Evolutionary conservation across 306 rosid species (phyloP).

Genomic region (Amphicarpaea edgeworthii): DNA sequence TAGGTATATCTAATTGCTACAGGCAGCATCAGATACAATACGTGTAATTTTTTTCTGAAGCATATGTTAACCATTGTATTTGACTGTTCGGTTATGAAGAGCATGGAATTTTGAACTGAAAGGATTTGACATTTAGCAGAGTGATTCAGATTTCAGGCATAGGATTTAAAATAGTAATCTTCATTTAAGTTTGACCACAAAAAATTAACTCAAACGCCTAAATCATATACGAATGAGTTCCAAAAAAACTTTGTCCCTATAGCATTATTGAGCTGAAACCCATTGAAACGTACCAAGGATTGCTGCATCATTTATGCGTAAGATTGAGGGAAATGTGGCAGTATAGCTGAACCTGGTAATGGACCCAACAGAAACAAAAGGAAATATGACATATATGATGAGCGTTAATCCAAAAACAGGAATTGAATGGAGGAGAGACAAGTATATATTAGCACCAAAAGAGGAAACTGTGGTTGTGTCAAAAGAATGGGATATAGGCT

Average conservation of each 20-base stretch:
- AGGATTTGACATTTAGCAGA: neutral
- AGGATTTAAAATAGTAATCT: constrained; percentile 17
- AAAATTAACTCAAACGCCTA: neutral
- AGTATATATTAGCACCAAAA: constrained; percentile 1
- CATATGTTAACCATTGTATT: neutral
- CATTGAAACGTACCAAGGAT: neutral
- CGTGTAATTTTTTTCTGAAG: neutral
- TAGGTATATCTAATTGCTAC: neutral
- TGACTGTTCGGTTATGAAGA: neutral
- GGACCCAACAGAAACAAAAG: neutral
- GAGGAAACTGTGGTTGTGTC: neutral
- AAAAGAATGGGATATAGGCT: constrained; percentile 19
- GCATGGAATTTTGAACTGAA: constrained; percentile 21
- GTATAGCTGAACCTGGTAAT: neutral
- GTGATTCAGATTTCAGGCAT: neutral
- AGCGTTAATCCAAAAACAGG: neutral
- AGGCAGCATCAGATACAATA: neutral
- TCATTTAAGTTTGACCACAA: neutral
- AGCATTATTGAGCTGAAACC: neutral
- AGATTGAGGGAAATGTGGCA: constrained; percentile 10
- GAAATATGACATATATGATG: neutral
- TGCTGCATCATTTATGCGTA: neutral
- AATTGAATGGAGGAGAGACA: constrained; percentile 19
- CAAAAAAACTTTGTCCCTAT: neutral
- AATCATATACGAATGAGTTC: neutral